Evolutionary conservation across 768 basidiomycete species (phyloP), one percentile per base, ranked within the genome.

Genomic region (Leccinum uliginosum): DNA sequence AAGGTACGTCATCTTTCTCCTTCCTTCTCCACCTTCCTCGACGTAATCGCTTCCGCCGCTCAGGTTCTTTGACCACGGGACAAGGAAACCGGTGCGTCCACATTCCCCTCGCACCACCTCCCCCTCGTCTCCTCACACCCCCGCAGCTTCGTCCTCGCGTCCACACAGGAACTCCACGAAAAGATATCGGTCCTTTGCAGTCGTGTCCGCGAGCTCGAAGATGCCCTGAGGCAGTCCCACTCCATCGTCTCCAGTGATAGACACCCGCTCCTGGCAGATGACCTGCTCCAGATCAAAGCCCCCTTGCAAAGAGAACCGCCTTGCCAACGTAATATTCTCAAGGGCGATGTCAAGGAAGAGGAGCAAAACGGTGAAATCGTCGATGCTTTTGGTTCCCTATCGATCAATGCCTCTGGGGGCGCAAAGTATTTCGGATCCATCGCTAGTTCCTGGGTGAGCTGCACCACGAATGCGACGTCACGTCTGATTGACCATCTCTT

Each of bases 381-480:
- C 5, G 87, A 90, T 68, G 87, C 89, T 10, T 90, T 90, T 67
- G 89, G 89, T 19, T 87, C 88, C 0, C 73, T 91, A n/a, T 83
- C 85, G 11, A 87, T 91, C 62, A 85, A 78, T 48, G 73, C 85
- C 21, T 83, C 85, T 1, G 89, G 89, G 7, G 81, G 84, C 46
- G 81, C 88, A 23, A 90, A 86, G 65, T 91, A 87, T 65, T 89
- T 80, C 61, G 88, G 89, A 11, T 84, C 85, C 30, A 87, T 79
- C 23, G 89, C 89, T 21, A 89, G 84, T 60, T 90, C 89, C 12
- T 89, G 83, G 83, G 89, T 89, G 65, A 58, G 63, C 11, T 29
- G 0, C 50, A 7, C 6, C 29, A 30, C 43, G 26, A 6, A 6
- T 11, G 30, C 17, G 30, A 45, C 4, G 6, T 12, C 3, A 21